A percentile compares a stretch with the other conserved stretches of the same genome.
phyloP scores from a whole-genome alignment of 2,329 filamentous ascomycete species.

The Penicillium sp. region DNA sequence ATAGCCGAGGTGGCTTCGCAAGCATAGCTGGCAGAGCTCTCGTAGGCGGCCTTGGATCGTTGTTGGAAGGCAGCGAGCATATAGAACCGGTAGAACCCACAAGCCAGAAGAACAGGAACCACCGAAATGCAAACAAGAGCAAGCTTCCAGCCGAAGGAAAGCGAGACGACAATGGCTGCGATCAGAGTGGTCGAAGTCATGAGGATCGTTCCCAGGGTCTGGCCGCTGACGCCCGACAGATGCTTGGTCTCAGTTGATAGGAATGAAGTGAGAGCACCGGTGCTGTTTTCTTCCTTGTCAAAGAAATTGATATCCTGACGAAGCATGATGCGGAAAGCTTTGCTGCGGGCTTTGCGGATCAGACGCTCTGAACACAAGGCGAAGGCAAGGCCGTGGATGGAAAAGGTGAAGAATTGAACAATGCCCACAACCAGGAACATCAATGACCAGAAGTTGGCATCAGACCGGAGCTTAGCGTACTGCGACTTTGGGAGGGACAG shows the following conservation, averaged over 20 bases:
- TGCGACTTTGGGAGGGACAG: conserved; percentile 58
- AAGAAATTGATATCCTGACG: conserved; percentile 93
- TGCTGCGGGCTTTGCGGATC: conserved; percentile 76
- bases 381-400: conserved; percentile 68
- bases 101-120: conserved; percentile 72
- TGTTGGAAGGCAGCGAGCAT: conserved; percentile 76
- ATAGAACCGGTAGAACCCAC: conserved; percentile 85
- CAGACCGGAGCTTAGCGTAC: conserved; percentile 59
- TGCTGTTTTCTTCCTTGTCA: conserved; percentile 82
- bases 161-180: conserved; percentile 65
- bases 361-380: conserved; percentile 84
- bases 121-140: conserved; percentile 77
- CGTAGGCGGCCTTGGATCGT: conserved; percentile 75
- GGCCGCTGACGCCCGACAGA: conserved; percentile 80
- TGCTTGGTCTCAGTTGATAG: conserved; percentile 87
- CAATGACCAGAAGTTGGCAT: conserved; percentile 79
- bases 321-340: conserved; percentile 80
- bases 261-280: conserved; percentile 83
- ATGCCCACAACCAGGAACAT: conserved; percentile 87
- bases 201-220: conserved; percentile 80
- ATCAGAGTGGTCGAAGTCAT: conserved; percentile 77
- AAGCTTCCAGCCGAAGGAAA: conserved; percentile 84
- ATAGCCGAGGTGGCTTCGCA: conserved; percentile 93
- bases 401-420: conserved; percentile 67
- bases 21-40: conserved; percentile 77